These are phyloP conservation scores for Monosporozyma servazzii DNA, from an alignment of 805 yeast species.

Conservation along the genomic window DNA sequence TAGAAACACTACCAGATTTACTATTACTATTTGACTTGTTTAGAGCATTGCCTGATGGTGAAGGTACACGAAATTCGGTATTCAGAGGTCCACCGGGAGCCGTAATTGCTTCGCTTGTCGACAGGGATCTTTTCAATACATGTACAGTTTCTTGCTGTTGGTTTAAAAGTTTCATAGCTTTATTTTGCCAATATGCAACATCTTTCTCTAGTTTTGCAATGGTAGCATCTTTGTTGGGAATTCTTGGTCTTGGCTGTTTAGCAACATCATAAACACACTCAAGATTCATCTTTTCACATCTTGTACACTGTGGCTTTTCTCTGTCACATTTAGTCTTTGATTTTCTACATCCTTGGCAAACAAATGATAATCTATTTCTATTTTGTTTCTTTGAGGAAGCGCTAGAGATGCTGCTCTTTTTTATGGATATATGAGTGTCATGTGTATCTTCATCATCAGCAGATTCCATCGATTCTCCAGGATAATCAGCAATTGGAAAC, in stretches of 20 bases:
- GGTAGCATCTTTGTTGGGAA: constrained; percentile 29
- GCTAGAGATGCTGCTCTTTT: constrained; percentile 1
- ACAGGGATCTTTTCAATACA: neutral
- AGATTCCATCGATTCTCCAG: constrained; percentile 4
- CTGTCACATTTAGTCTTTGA: constrained; percentile 30
- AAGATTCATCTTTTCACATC: constrained; percentile 23
- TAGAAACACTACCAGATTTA: neutral
- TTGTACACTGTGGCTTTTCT: constrained; percentile 25
- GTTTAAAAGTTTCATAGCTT: constrained; percentile 16
- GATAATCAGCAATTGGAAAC: neutral
- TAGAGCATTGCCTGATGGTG: neutral
- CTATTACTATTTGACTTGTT: neutral
- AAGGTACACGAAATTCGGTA: neutral
- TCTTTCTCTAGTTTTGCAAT: constrained; percentile 27
- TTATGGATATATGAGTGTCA: neutral
- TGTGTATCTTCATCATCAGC: neutral
- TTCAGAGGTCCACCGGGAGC: neutral
- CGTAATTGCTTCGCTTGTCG: neutral
- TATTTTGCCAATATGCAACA: constrained; percentile 25
- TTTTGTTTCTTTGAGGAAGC: constrained; percentile 8
- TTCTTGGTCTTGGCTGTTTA: constrained; percentile 27
- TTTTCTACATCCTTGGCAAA: constrained; percentile 28
- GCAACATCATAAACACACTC: constrained; percentile 28
- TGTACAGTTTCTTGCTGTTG: constrained; percentile 3
- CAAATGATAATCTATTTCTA: constrained; percentile 28